These are phyloP conservation scores for Penicillium sp. DNA, from an alignment of 2,329 filamentous ascomycete species.

Conservation along the genomic window DNA sequence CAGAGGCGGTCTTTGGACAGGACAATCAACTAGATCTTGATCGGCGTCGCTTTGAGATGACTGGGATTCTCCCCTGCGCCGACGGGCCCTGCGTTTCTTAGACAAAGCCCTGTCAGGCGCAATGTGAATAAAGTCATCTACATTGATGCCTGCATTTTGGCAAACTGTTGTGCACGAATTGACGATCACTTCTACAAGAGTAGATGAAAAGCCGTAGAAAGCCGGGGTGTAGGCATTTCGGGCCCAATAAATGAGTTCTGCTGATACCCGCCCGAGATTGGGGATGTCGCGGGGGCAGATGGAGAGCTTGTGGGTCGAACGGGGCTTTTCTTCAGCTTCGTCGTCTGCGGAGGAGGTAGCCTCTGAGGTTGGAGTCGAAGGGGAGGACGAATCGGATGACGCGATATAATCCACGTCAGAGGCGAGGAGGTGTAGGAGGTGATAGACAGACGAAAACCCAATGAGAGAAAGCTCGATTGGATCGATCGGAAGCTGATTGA, in stretches of 20 bases:
- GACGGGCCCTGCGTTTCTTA: constrained; percentile 24
- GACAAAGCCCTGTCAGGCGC: constrained; percentile 23
- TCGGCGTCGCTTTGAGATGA: constrained; percentile 21
- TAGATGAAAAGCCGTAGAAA: constrained; percentile 43
- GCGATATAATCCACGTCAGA: constrained; percentile 42
- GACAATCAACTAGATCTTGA: constrained; percentile 14
- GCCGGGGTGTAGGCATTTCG: constrained; percentile 46
- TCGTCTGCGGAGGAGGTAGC: constrained; percentile 30
- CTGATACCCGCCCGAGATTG: constrained; percentile 40
- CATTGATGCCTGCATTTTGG: constrained; percentile 36
- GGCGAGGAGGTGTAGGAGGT: constrained; percentile 43
- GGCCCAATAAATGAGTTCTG: constrained; percentile 46
- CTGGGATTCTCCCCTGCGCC: constrained; percentile 18
- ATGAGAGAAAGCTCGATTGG: constrained; percentile 44
- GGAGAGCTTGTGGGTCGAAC: constrained; percentile 8
- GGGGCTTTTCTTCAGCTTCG: constrained; percentile 27
- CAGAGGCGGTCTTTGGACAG: constrained; percentile 6
- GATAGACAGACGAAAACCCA: constrained; percentile 44
- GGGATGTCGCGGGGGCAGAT: constrained; percentile 29
- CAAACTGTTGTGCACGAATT: constrained; percentile 41
- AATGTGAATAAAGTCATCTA: constrained; percentile 32
- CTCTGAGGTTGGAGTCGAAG: constrained; percentile 28
- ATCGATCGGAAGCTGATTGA: constrained; percentile 45
- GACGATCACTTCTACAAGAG: constrained; percentile 40
- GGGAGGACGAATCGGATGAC: constrained; percentile 34